Percentiles rank a stretch among this genome's conserved stretches.
Evolutionary conservation across 805 yeast species (phyloP).

Genomic region (Pichia californica): DNA sequence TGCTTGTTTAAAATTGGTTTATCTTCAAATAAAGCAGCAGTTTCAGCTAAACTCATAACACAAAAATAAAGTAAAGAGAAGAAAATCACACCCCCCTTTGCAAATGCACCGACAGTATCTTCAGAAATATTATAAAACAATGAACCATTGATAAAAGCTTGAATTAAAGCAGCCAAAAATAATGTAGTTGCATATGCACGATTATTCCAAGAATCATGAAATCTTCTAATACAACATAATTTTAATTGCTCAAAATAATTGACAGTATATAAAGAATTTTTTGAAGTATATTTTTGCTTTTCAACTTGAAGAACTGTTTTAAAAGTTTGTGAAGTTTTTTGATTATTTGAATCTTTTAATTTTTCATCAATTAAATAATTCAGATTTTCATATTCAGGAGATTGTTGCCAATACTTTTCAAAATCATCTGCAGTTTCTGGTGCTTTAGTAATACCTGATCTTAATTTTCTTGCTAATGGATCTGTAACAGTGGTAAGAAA

Average conservation of each 20-base stretch:
- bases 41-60: conserved; percentile 55
- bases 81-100: conserved; percentile 59
- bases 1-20: conserved; percentile 63
- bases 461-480: conserved; percentile 48
- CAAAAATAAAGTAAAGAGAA: conserved; percentile 55
- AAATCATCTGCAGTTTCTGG: conserved; percentile 55
- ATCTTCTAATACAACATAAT: conserved; percentile 48
- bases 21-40: conserved; percentile 49
- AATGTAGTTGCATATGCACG: conserved; percentile 45
- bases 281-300: conserved; percentile 35
- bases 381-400: conserved; percentile 43
- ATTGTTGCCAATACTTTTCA: conserved; percentile 51
- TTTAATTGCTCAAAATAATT: conserved; percentile 44
- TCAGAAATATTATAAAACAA: conserved; percentile 46
- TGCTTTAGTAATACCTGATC: conserved; percentile 41
- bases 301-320: conserved; percentile 25
- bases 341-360: conserved; percentile 24
- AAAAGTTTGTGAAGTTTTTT: conserved; percentile 29
- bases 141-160: conserved; percentile 57
- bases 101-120: conserved; percentile 49
- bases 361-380: conserved; percentile 32
- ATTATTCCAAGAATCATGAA: conserved; percentile 49
- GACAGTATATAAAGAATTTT: conserved; percentile 32
- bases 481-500: conserved; percentile 64
- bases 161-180: conserved; percentile 45